Evolutionary conservation across 2,329 filamentous ascomycete genomes (phyloP).

Genomic region (Colletotrichum sublineola): DNA sequence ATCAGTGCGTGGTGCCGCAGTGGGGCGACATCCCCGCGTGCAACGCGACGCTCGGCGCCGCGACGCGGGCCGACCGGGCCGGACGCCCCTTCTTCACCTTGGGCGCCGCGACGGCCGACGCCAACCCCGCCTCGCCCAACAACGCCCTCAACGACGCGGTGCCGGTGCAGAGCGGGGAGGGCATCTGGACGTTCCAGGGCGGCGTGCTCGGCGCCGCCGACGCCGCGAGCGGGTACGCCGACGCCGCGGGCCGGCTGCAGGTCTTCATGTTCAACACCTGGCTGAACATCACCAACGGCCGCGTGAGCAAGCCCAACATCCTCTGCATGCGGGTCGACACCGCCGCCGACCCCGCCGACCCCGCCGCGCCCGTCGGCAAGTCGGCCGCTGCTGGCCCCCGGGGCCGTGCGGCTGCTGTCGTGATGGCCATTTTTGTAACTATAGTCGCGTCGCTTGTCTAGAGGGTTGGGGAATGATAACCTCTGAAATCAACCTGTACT

Average conservation of each 20-base stretch:
- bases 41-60: not conserved
- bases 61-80: not conserved
- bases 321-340: slow-evolving; percentile 27
- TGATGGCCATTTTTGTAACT: not conserved
- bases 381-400: not conserved
- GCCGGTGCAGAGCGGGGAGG: slow-evolving; percentile 10
- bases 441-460: not conserved
- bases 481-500: not conserved
- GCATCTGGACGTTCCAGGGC: slow-evolving; percentile 2
- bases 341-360: not conserved
- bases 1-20: not conserved
- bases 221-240: not conserved
- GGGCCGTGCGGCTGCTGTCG: not conserved
- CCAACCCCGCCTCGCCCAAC: not conserved
- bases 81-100: not conserved
- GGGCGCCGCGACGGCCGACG: not conserved
- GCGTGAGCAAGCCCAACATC: not conserved
- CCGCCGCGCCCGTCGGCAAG: no score
- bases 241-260: slow-evolving; percentile 14
- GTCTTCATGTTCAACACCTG: slow-evolving; percentile 27
- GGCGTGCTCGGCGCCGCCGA: slow-evolving; percentile 5
- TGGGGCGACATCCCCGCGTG: slow-evolving; percentile 25
- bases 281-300: not conserved
- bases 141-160: not conserved
- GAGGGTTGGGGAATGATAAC: not conserved